Base-by-base conservation (phyloP, 2,329 filamentous ascomycete species). In the Penicillium sp. region DNA sequence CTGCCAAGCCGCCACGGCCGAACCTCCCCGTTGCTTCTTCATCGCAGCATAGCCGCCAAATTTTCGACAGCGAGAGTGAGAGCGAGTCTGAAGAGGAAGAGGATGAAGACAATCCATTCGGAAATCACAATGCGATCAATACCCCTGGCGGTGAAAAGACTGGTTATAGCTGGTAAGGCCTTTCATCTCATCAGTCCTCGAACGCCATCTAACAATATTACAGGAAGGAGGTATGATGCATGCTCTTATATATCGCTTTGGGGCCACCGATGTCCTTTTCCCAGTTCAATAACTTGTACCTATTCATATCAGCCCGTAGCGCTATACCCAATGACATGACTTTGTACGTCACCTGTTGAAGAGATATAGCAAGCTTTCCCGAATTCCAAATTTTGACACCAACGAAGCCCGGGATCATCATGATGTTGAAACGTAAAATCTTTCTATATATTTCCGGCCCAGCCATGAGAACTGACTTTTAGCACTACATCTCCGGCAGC, bases 11-110 rank as follows among this genome's bases (percentile, higher is more conserved):
- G 9, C 67, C 71, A 12, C 66, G 72, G 7, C 84, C 85, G 29
- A 83, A 85, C 85, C 76, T 63, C 74, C 69, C 56, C 5, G 45
- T 63, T 48, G 49, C 54, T 18, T 61, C 60, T 18, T 60, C 56
- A 1, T 56, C 59, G 13, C 56, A 52, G 18, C 61, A 58, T 17
- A 58, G 46, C 13, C 63, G 48, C 24, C 59, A 54, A n/a, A 70
- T 71, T 29, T 74, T 78, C 26, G 78, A 82, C n/a, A 81, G 80
- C 13, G 83, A 85, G 10, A 80, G 80, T 41, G 81, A 84, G 53
- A 67, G 42, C 15, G 18, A 32, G 27, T 45, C 42, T 34, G 42
- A 45, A 24, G 30, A 45, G 29, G 42, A 43, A 3, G 27, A 45
- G 18, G 42, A 45, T 23, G 42, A 42, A 42, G 39, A 42, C 21